Evolutionary conservation across 2,329 filamentous ascomycete genomes (phyloP).

Genomic region (Scopulariopsis brevicaulis): DNA sequence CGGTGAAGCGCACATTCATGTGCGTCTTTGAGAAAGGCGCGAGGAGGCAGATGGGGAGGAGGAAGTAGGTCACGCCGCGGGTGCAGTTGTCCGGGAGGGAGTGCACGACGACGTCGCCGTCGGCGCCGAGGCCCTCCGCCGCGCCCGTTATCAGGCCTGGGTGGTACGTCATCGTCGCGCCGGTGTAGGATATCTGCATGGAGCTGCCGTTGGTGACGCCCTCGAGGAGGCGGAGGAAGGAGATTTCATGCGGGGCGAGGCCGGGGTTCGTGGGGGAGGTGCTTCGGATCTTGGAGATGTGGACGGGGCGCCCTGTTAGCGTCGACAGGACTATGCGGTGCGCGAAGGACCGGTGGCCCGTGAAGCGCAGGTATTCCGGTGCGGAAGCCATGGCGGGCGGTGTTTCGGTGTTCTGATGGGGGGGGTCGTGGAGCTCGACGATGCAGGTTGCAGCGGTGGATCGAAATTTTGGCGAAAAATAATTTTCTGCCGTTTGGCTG

Average conservation of each 20-base stretch:
- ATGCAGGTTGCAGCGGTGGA: not conserved
- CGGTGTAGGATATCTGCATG: conserved; percentile 93
- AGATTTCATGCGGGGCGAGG: conserved; percentile 85
- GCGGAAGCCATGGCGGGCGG: conserved; percentile 16
- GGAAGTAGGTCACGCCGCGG: conserved; percentile 81
- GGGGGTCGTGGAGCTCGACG: not conserved
- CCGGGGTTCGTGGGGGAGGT: conserved; percentile 78
- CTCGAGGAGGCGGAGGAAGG: conserved; percentile 89
- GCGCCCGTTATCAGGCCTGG: conserved; percentile 87
- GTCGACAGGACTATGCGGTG: conserved; percentile 83
- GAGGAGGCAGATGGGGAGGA: conserved; percentile 78
- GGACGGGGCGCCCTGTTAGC: conserved; percentile 77
- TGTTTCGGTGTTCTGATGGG: not conserved
- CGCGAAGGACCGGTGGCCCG: conserved; percentile 70
- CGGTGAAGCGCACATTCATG: conserved; percentile 81
- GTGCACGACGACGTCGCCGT: conserved; percentile 70
- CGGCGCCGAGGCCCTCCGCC: conserved; percentile 61
- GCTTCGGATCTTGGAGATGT: conserved; percentile 88
- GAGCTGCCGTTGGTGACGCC: conserved; percentile 88
- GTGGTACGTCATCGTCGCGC: conserved; percentile 84
- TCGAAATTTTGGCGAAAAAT: conserved; percentile 3
- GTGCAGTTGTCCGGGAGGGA: conserved; percentile 65
- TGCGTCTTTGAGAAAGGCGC: conserved; percentile 88
- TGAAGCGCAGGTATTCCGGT: conserved; percentile 60
- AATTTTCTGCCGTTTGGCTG: conserved; percentile 2